Evolutionary conservation across 352 stramenopile species (phyloP).

Genomic region (Globisporangium mamillatum): DNA sequence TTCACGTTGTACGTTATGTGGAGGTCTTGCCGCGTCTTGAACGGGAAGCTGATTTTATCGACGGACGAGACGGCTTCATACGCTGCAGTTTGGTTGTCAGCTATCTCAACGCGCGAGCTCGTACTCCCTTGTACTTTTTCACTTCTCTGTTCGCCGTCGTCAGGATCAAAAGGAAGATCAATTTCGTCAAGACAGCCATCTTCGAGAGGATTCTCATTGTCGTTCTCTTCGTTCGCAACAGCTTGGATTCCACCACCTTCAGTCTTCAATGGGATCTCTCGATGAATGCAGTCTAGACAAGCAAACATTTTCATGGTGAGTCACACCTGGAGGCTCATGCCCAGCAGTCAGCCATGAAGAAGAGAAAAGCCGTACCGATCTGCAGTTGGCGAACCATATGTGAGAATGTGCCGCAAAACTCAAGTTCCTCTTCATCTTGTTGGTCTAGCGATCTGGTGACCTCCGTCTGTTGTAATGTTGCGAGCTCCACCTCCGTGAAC

Average conservation of each 20-base stretch:
- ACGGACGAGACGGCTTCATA: slow-evolving; percentile 6
- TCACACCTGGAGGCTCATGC: too few relatives aligned
- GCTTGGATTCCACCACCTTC: not conserved
- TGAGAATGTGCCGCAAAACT: not conserved
- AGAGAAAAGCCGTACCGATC: not conserved
- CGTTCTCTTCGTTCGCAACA: not conserved
- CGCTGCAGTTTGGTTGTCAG: not conserved
- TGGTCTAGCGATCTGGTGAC: not conserved
- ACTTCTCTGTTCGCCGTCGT: not conserved
- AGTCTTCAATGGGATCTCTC: not conserved
- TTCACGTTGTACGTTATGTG: slow-evolving; percentile 78
- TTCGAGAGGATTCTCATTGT: slow-evolving; percentile 1
- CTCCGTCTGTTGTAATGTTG: slow-evolving; percentile 15
- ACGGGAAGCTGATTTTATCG: slow-evolving; percentile 60
- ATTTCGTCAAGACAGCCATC: not conserved
- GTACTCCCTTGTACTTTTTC: not conserved
- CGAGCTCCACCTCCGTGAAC: slow-evolving; percentile 33
- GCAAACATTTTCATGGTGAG: not conserved
- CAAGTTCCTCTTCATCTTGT: not conserved
- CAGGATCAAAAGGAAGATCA: not conserved
- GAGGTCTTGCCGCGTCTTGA: slow-evolving; percentile 60
- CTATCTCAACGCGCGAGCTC: not conserved
- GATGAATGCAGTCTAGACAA: not conserved
- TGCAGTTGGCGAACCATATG: slow-evolving; percentile 3
- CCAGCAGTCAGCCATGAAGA: not conserved